These are phyloP conservation scores for Nemania abortiva DNA, from an alignment of 2,329 filamentous ascomycete species.

Conservation along the genomic window DNA sequence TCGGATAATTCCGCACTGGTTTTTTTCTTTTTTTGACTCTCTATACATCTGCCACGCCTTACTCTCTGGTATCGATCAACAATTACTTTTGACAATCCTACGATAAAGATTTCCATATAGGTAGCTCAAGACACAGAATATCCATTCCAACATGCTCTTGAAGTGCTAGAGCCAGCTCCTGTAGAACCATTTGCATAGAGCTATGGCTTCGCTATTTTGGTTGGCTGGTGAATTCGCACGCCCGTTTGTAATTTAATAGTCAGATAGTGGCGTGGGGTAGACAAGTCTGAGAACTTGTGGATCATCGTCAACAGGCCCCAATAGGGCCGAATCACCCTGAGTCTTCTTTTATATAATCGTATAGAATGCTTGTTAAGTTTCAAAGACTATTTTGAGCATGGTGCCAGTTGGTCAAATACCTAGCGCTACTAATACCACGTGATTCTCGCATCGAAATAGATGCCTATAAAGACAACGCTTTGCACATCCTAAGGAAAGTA, in stretches of 20 bases:
- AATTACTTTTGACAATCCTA: not conserved
- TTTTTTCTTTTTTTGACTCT: too few relatives aligned
- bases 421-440: not conserved
- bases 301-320: not conserved
- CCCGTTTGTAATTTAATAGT: not conserved
- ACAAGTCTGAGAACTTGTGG: not conserved
- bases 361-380: not conserved
- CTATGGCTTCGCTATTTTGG: too few relatives aligned
- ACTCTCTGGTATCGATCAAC: not conserved
- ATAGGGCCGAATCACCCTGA: not conserved
- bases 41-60: not conserved
- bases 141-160: not conserved
- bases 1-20: too few relatives aligned
- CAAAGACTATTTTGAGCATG: not conserved
- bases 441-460: not conserved
- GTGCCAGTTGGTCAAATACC: not conserved
- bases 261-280: not conserved
- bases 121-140: not conserved
- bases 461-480: not conserved
- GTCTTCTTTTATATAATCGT: not conserved
- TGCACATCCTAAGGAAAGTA: not conserved
- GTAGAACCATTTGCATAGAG: not conserved
- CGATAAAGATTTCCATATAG: not conserved
- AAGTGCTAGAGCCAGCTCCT: not conserved
- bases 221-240: not conserved